Conservation (phyloP, 2,329 filamentous ascomycete genomes). For the Cercospora sesami region DNA sequence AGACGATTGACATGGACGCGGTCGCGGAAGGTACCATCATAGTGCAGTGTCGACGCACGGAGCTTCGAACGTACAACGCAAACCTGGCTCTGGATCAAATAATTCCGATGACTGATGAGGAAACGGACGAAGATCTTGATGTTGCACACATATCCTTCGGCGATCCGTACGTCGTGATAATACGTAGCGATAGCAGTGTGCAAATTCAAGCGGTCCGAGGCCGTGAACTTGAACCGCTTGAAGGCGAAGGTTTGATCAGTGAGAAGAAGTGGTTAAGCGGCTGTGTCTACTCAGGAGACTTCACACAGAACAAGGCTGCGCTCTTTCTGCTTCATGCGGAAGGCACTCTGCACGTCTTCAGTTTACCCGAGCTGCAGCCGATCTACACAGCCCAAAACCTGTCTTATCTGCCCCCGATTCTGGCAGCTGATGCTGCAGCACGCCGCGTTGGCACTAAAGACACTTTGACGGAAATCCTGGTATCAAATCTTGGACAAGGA, state of each 20-base stretch:
- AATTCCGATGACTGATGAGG: conserved; percentile 87
- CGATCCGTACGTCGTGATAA: conserved; percentile 80
- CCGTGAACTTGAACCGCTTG: conserved; percentile 63
- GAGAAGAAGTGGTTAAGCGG: conserved; percentile 77
- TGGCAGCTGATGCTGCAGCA: conserved; percentile 69
- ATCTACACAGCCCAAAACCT: conserved; percentile 76
- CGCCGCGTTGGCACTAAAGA: conserved; percentile 73
- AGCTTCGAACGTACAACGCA: conserved; percentile 90
- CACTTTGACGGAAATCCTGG: conserved; percentile 72
- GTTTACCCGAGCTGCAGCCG: conserved; percentile 70
- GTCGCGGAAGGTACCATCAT: conserved; percentile 79
- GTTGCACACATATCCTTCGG: conserved; percentile 79
- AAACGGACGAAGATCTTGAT: conserved; percentile 75
- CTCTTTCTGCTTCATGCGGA: conserved; percentile 75
- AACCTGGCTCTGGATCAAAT: conserved; percentile 89
- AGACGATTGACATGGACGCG: conserved; percentile 80
- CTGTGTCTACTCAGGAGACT: conserved; percentile 73
- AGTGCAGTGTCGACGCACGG: conserved; percentile 81
- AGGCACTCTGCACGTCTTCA: conserved; percentile 73
- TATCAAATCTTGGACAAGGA: conserved; percentile 80
- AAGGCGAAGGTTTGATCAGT: conserved; percentile 64
- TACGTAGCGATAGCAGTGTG: conserved; percentile 80
- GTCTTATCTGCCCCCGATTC: conserved; percentile 71
- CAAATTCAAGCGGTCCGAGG: conserved; percentile 71
- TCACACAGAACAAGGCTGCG: conserved; percentile 56